Conservation (phyloP, 2,329 filamentous ascomycete species). For the Botrytis aclada region DNA sequence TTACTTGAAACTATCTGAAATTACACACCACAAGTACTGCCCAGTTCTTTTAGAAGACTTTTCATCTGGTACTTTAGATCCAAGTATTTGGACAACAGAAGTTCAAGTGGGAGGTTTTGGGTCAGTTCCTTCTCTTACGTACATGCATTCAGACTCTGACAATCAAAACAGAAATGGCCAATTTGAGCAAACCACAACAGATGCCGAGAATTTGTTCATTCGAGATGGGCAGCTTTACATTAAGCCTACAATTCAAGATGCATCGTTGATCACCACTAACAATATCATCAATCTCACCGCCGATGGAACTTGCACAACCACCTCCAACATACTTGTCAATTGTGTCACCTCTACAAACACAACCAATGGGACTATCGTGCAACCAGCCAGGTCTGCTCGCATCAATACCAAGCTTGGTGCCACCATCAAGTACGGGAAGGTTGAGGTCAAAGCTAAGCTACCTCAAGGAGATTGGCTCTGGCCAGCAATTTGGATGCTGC, state of each 20-base stretch:
- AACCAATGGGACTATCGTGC: slow-evolving; percentile 73
- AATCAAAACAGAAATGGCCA: slow-evolving; percentile 63
- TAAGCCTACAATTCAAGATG: slow-evolving; percentile 74
- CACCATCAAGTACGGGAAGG: slow-evolving; percentile 73
- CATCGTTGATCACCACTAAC: slow-evolving; percentile 61
- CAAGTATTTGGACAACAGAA: slow-evolving; percentile 47
- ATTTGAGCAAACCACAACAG: slow-evolving; percentile 72
- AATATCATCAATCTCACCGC: slow-evolving; percentile 64
- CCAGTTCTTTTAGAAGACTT: slow-evolving; percentile 54
- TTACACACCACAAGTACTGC: slow-evolving; percentile 73
- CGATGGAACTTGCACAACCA: slow-evolving; percentile 58
- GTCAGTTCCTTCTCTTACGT: slow-evolving; percentile 50
- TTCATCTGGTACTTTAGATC: slow-evolving; percentile 33
- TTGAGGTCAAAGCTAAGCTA: slow-evolving; percentile 75
- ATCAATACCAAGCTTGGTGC: slow-evolving; percentile 73
- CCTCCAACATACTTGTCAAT: slow-evolving; percentile 54
- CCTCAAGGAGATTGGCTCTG: slow-evolving; percentile 82
- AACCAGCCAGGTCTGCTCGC: slow-evolving; percentile 73
- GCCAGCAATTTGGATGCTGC: slow-evolving; percentile 92
- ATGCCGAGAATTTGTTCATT: slow-evolving; percentile 72
- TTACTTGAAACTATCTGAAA: slow-evolving; percentile 67
- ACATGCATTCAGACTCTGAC: neutral
- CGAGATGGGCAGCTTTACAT: slow-evolving; percentile 68
- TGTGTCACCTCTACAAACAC: slow-evolving; percentile 73
- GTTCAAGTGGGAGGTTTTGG: slow-evolving; percentile 43